A percentile compares a stretch with the other conserved stretches of the same genome.
Conservation (phyloP, 108 stramenopile genomes). For the Cyclotella atomus region DNA sequence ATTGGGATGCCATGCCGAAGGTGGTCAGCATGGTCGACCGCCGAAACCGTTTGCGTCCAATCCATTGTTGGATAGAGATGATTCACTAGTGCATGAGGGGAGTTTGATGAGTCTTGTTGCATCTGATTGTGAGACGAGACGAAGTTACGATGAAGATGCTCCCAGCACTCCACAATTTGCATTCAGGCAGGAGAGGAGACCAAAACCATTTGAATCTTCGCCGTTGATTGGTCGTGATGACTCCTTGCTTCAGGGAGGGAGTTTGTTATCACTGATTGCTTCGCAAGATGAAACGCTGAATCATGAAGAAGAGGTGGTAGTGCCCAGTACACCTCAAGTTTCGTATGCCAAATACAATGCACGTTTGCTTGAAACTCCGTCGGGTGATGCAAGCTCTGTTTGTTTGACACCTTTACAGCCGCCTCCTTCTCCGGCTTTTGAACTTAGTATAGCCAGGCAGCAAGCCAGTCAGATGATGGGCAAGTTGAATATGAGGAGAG, state of each 20-base stretch:
- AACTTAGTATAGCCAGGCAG: constrained; percentile 21
- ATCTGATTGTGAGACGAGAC: neutral
- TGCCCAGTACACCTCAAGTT: neutral
- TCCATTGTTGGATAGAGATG: constrained; percentile 12
- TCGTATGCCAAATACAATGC: constrained; percentile 5
- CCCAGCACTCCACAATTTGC: neutral
- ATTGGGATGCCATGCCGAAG: neutral
- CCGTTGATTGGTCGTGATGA: constrained; percentile 24
- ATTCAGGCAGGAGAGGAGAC: neutral
- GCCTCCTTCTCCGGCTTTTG: constrained; percentile 22
- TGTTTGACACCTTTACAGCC: neutral
- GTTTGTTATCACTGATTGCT: constrained; percentile 26
- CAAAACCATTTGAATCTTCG: constrained; percentile 31
- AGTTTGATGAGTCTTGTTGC: neutral
- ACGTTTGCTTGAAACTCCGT: neutral
- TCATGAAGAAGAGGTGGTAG: neutral
- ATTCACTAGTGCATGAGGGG: neutral
- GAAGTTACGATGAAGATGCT: neutral
- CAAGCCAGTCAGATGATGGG: constrained; percentile 5
- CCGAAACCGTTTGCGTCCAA: constrained; percentile 11
- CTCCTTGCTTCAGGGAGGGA: constrained; percentile 8
- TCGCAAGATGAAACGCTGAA: constrained; percentile 4
- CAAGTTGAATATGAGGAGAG: constrained; percentile 1
- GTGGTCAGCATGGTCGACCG: neutral
- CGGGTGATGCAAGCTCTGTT: neutral